Conservation (phyloP, 2,329 filamentous ascomycete species). For the Paradendryphiella salina region DNA sequence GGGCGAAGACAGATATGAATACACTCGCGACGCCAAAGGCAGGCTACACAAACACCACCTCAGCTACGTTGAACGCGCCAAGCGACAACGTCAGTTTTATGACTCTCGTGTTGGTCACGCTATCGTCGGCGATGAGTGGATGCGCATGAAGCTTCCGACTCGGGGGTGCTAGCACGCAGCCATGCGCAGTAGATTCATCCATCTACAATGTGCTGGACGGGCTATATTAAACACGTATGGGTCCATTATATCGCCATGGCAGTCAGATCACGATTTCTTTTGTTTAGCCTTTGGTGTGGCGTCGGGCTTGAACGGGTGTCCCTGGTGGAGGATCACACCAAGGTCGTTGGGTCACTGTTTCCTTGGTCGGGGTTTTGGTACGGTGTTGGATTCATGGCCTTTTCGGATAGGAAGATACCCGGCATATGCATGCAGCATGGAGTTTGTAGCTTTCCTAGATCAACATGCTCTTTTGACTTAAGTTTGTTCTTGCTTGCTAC, state of each 20-base stretch:
- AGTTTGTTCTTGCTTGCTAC: background rate
- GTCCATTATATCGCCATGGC: background rate
- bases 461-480: background rate
- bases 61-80: constrained; percentile 13
- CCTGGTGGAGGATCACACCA: background rate
- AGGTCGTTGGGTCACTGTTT: constrained; percentile 9
- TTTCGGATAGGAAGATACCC: constrained; percentile 15
- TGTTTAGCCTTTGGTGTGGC: background rate
- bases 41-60: constrained; percentile 22
- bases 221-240: background rate
- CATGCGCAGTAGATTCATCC: background rate
- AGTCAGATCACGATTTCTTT: constrained; percentile 5
- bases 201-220: background rate
- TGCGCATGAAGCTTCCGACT: constrained; percentile 23
- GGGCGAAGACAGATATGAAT: constrained; percentile 25
- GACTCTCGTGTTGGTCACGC: constrained; percentile 24
- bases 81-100: constrained; percentile 23
- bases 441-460: constrained; percentile 6
- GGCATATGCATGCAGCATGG: constrained; percentile 11
- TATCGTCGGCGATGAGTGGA: constrained; percentile 31
- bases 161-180: constrained; percentile 9
- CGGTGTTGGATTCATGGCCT: constrained; percentile 7
- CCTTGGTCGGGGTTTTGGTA: constrained; percentile 11
- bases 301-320: background rate
- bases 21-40: constrained; percentile 15